Base-by-base conservation (phyloP, 257 asterid species). In the Salvia hispanica region DNA sequence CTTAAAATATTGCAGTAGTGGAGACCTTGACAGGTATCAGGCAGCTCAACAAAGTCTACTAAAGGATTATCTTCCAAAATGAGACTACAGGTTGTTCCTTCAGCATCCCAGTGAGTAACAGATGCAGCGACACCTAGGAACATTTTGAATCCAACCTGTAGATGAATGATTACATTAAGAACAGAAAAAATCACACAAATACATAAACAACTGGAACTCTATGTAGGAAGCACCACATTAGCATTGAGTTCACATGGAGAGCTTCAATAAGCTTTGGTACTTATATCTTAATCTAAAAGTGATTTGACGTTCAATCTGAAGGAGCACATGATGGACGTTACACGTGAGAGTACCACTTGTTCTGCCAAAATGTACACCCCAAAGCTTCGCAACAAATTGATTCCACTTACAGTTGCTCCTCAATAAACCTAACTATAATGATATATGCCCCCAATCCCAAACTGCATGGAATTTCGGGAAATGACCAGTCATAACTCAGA, bases 41-140 rank as follows among this genome's bases (percentile, higher is more conserved):
- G 99, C 72, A 91, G 96, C 84, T 94, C 99, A 62, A 94, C 97
- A 77, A 94, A 94, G 77, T 94, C 99, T 53, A 91, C 96, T 68
- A 91, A 79, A 16, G 96, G 99, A 79, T 94, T 94, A 67, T 94
- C 99, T 77, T 94, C 97, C 81, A 91, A 70, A 75, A 94, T 86
- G 37, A 94, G 71, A 74, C 97, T 88, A 89, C 99, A 94, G 5
- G 95, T 85, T 72, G 96, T 88, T 66, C 99, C 97, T 70, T 94
- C 99, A 13, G 86, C 51, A 60, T 94, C 95, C 96, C 97, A 88
- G 69, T 86, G 88, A 55, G 84, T 74, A 62, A 91, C 97, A 50
- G 89, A 80, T 62, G 96, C 96, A 69, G 95, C 80, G 51, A 91
- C 86, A 50, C 97, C 96, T 43, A 91, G 74, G 85, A 91, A 91